Conservation (phyloP, 305 asterid species). For the Ilex paraguariensis region DNA sequence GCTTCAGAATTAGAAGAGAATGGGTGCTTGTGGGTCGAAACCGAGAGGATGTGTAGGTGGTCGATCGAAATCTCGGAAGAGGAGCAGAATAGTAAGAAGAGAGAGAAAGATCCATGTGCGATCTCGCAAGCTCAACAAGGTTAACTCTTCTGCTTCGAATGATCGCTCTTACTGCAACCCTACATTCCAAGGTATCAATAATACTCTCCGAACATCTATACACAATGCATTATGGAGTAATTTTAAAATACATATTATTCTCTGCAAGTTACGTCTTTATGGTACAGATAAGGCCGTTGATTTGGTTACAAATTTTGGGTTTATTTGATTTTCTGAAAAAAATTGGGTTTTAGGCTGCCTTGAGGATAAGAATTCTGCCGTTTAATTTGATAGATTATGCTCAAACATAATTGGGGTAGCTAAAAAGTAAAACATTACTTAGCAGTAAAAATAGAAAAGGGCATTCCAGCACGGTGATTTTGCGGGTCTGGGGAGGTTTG, state of each 20-base stretch:
- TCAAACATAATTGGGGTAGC: no score
- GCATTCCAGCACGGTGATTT: no score
- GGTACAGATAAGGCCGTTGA: background rate
- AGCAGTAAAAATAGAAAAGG: no score
- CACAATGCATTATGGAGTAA: background rate
- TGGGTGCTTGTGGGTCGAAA: slow-evolving; percentile 85
- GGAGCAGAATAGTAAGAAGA: slow-evolving; percentile 33
- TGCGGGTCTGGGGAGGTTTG: no score
- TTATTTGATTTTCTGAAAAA: no score
- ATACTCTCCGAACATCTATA: background rate
- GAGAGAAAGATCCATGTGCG: slow-evolving; percentile 39
- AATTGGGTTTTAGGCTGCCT: no score
- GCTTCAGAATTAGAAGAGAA: slow-evolving; percentile 14
- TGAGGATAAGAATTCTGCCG: no score
- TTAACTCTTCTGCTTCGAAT: slow-evolving; percentile 58
- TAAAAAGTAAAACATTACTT: no score
- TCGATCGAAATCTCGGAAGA: slow-evolving; percentile 39
- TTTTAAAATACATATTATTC: background rate
- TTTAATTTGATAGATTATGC: no score
- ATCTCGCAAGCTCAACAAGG: slow-evolving; percentile 42
- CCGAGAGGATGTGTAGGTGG: slow-evolving; percentile 56
- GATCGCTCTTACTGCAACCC: slow-evolving; percentile 68
- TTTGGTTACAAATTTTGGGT: no score
- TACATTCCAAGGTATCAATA: slow-evolving; percentile 63
- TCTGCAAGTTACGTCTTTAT: background rate